Conservation (phyloP, 768 basidiomycete genomes). For the Lactarius hatsudake region DNA sequence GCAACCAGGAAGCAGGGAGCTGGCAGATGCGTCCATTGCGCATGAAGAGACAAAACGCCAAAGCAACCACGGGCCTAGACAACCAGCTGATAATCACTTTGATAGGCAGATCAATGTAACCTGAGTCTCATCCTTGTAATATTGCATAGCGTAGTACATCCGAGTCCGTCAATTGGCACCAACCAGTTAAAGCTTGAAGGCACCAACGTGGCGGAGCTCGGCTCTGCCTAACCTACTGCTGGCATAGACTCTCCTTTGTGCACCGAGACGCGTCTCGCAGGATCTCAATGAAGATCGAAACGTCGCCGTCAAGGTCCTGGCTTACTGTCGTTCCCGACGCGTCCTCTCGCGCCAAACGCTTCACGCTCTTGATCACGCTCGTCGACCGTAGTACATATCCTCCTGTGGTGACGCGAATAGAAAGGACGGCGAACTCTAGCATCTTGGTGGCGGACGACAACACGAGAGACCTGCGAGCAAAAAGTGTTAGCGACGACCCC, state of each 20-base stretch:
- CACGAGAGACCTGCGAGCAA: conserved; percentile 38
- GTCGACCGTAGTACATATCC: conserved; percentile 37
- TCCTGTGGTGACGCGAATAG: conserved; percentile 52
- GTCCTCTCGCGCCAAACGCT: conserved; percentile 1
- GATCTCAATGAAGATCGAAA: conserved; percentile 5
- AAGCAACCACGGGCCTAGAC: no score
- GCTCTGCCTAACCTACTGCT: not conserved
- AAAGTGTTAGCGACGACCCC: not conserved
- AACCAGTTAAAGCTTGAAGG: no score
- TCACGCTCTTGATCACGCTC: conserved; percentile 5
- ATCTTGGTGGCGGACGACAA: conserved; percentile 43
- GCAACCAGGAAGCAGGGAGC: no score
- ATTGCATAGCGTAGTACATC: no score
- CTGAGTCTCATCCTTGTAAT: no score
- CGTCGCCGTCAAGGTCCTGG: not conserved
- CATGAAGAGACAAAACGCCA: no score
- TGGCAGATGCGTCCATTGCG: no score
- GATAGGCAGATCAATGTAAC: no score
- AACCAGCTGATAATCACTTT: no score
- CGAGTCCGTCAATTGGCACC: no score
- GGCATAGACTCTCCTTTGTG: not conserved
- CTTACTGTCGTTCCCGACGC: not conserved
- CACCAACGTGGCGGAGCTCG: not conserved
- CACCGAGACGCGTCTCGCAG: conserved; percentile 6
- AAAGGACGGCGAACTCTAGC: conserved; percentile 48